Percentiles rank a stretch among this genome's conserved stretches.
These are phyloP conservation scores for Malassezia sympodialis DNA, from an alignment of 1,284 basidiomycete species.

Conservation along the genomic window DNA sequence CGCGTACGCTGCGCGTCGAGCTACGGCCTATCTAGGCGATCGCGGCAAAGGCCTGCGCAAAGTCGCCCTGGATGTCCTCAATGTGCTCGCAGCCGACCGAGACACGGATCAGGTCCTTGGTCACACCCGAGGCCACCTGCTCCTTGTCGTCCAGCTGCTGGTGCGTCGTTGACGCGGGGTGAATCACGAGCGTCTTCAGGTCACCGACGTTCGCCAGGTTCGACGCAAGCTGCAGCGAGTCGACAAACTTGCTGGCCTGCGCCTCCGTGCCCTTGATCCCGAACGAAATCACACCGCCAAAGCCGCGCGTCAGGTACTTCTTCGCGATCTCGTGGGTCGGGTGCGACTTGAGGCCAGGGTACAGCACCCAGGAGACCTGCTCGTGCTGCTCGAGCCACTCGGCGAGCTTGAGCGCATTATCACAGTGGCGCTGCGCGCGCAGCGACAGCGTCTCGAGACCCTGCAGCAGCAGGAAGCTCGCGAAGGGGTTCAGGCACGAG, in stretches of 20 bases:
- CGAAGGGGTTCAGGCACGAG: conserved; percentile 67
- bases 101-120: conserved; percentile 68
- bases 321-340: conserved; percentile 58
- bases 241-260: conserved; percentile 61
- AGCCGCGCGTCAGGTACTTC: conserved; percentile 50
- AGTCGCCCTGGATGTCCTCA: conserved; percentile 62
- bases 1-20: background rate
- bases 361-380: conserved; percentile 69
- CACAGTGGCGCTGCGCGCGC: conserved; percentile 63
- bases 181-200: conserved; percentile 50
- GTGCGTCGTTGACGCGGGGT: conserved; percentile 74
- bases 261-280: conserved; percentile 63
- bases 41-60: conserved; percentile 56
- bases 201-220: conserved; percentile 43
- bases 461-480: conserved; percentile 69
- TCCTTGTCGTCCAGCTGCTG: conserved; percentile 64
- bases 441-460: conserved; percentile 77
- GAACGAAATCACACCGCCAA: conserved; percentile 70
- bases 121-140: conserved; percentile 63
- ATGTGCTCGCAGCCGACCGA: conserved; percentile 75
- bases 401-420: conserved; percentile 66
- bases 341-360: conserved; percentile 64
- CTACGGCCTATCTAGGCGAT: background rate
- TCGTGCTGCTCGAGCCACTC: conserved; percentile 64
- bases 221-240: conserved; percentile 60